Evolutionary conservation across 202 grass and related monocot species (phyloP), one percentile per base, ranked within the genome.

Genomic region (Elaeis oleifera): DNA sequence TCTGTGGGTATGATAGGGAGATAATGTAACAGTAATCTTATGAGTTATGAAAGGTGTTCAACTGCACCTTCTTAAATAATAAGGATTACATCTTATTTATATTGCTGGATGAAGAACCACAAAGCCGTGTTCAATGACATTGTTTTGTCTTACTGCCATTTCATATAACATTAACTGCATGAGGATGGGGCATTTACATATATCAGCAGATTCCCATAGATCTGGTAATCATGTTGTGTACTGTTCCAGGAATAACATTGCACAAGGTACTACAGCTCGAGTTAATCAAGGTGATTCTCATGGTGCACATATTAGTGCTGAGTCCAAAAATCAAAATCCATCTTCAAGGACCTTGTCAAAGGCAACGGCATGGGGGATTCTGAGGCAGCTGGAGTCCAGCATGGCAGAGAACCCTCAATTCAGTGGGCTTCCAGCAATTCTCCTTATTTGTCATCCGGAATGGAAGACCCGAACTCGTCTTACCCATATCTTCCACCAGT

Each of bases 401-500:
- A 80, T 53, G 63, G 51, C 21, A 80, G 16, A 65, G 86, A 95
- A 73, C 55, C 62, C 76, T 77, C 87, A 72, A 59, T 60, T 21
- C 73, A 74, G 48, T 96, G 92, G 91, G 81, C 60, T 65, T 56
- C 81, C 28, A 87, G 71, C 71, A 75, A 58, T 63, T 76, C 87
- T 49, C 69, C 75, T 60, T 90, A 80, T 74, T 70, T 86, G 65
- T 54, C 58, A 78, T 72, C 84, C 69, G 84, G 73, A 20, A 50
- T 73, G 16, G 92, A 90, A 60, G 87, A 87, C 25, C 27, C 73
- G 69, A 89, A 85, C 49, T 54, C 36, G 11, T 44, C 84, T 24
- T 88, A 81, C 60, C 71, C 92, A 17, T 83, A 91, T 80, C 87
- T 96, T 81, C 92, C 92, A 53, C 88, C 92, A 32, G 87, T 96